These are phyloP conservation scores for Leishmania arabica DNA, from an alignment of 208 protist genomes.

Conservation along the genomic window DNA sequence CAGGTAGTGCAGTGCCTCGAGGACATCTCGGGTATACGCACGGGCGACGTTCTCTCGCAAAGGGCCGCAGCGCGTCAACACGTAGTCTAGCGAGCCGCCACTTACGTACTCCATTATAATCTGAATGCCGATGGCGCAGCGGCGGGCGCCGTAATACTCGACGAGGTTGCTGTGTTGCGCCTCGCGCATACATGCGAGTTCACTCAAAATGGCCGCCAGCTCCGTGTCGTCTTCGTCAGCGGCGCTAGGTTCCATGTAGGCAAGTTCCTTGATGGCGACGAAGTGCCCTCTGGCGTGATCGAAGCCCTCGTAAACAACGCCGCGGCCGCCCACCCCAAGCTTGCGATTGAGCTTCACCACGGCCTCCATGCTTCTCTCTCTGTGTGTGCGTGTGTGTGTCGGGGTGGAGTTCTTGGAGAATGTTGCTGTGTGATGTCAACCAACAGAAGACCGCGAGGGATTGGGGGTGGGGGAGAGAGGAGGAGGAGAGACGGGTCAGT, in stretches of 20 bases:
- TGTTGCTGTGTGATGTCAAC: not conserved
- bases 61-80: conserved; percentile 56
- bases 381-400: not conserved
- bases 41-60: conserved; percentile 78
- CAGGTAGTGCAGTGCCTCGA: conserved; percentile 81
- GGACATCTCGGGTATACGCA: conserved; percentile 75
- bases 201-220: conserved; percentile 55
- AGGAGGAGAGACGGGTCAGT: not conserved
- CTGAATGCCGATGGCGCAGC: conserved; percentile 67
- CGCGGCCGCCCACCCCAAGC: conserved; percentile 74
- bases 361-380: conserved; percentile 17
- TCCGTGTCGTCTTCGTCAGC: conserved; percentile 31
- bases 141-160: conserved; percentile 77
- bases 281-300: conserved; percentile 80
- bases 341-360: conserved; percentile 71
- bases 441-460: not conserved
- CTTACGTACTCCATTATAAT: conserved; percentile 92
- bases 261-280: conserved; percentile 89
- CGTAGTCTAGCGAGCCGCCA: conserved; percentile 78
- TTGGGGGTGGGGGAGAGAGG: not conserved
- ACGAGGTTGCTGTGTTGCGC: conserved; percentile 77
- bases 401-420: not conserved
- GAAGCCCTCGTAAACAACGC: conserved; percentile 85
- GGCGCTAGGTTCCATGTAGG: conserved; percentile 46
- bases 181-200: conserved; percentile 81